phyloP scores from a whole-genome alignment of 176 grass and related monocot genomes.

The Carex cristatella region DNA sequence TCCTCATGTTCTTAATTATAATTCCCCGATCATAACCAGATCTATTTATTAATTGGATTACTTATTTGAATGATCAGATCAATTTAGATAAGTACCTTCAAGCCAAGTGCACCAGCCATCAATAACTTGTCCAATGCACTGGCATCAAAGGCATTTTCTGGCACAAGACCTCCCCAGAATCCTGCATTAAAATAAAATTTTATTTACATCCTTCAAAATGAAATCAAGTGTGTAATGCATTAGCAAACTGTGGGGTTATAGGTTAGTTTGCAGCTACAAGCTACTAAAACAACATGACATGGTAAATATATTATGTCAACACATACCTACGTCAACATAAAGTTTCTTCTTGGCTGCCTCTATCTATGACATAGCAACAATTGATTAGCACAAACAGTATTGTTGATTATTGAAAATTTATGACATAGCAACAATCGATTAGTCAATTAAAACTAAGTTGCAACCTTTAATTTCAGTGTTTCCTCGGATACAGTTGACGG shows the following conservation, averaged over 20 bases:
- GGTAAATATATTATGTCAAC: background rate
- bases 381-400: background rate
- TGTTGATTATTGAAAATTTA: background rate
- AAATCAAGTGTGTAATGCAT: background rate
- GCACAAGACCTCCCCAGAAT: slow-evolving; percentile 97
- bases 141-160: slow-evolving; percentile 82
- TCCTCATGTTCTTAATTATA: background rate
- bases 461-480: slow-evolving; percentile 85
- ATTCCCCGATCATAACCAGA: background rate
- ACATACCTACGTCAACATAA: slow-evolving; percentile 86
- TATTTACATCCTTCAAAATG: background rate
- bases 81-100: slow-evolving; percentile 53
- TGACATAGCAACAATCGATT: too few species aligned
- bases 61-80: background rate
- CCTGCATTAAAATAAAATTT: slow-evolving; percentile 33
- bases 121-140: slow-evolving; percentile 62
- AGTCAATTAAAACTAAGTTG: slow-evolving; percentile 12
- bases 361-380: slow-evolving; percentile 42
- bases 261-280: background rate
- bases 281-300: background rate
- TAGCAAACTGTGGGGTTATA: background rate
- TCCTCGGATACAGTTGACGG: slow-evolving; percentile 84
- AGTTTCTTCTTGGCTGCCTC: slow-evolving; percentile 65
- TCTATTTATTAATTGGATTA: background rate
- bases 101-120: slow-evolving; percentile 72